Base-by-base conservation (phyloP, 805 yeast genomes). In the Crinitomyces ghanaensis region DNA sequence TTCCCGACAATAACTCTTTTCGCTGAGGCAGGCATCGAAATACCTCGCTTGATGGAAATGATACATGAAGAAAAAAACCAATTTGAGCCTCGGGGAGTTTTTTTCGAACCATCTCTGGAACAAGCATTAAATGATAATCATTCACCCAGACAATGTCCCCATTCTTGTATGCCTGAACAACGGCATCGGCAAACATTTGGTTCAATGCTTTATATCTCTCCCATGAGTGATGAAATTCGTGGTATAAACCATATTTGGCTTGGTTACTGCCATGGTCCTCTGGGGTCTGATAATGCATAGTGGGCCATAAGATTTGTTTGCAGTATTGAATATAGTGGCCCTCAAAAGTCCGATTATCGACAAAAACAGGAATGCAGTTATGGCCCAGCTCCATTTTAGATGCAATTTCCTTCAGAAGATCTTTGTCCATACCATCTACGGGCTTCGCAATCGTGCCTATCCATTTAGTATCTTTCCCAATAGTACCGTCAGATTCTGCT, bases 211-310 rank as follows among this genome's bases (percentile, higher is more conserved):
- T 73, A 55, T 88, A 88, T 50, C 78, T 77, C 17, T 74, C 74
- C 95, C 96, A 88, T 1, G 95, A 83, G 52, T 85, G 93, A n/a
- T n/a, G n/a, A n/a, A n/a, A n/a, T 44, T 83, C 95, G 56, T 88
- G 95, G 56, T 88, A 91, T 0, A 93, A 94, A 54, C 85, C 85
- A 2, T 93, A 77, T 45, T 80, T 82, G 33, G 95, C 93, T n/a
- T n/a, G n/a, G n/a, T n/a, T n/a, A n/a, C n/a, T n/a, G n/a, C n/a
- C n/a, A n/a, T n/a, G n/a, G 50, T 86, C 77, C 55, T 91, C 97
- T 0, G 97, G 97, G 24, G 88, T 82, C 55, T 88, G 95, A 53
- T 91, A 91, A 41, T 74, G 82, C 42, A 91, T 67, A 2, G 95
- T 83, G 20, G 98, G 98, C 97, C 97, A 91, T 40, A 91, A 62